phyloP scores from a whole-genome alignment of 352 stramenopile genomes.

The Pythium pyrilobum region DNA sequence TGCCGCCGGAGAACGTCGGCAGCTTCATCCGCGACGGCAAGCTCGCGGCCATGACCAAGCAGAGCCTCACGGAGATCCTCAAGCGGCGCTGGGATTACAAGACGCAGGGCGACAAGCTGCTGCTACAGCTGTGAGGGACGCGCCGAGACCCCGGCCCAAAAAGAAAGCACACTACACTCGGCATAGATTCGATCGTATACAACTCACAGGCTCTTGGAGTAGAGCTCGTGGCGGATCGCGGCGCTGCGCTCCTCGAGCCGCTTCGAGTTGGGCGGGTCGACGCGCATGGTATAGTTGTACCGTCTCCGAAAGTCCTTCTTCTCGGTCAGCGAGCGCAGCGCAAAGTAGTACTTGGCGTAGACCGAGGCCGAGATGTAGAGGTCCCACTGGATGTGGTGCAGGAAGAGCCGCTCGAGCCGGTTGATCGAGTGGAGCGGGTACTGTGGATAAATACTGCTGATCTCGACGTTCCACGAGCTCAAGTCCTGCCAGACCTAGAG shows the following conservation, averaged over 20 bases:
- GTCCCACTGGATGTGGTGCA: constrained; percentile 98
- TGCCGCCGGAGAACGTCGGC: constrained; percentile 68
- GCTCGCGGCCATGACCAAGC: constrained; percentile 51
- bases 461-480: constrained; percentile 97
- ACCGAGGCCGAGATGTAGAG: constrained; percentile 95
- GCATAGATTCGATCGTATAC: too few species aligned
- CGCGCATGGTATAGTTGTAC: constrained; percentile 89
- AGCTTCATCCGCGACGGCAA: constrained; percentile 75
- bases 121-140: constrained; percentile 29
- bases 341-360: constrained; percentile 99
- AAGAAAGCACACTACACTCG: neutral
- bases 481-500: constrained; percentile 96
- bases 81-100: constrained; percentile 85
- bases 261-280: constrained; percentile 82
- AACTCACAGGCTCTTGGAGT: constrained; percentile 74
- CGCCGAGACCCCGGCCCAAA: neutral
- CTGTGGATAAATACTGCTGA: constrained; percentile 97
- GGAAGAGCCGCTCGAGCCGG: constrained; percentile 93
- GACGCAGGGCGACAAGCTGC: constrained; percentile 66
- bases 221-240: constrained; percentile 75
- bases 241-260: constrained; percentile 81
- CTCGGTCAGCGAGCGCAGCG: constrained; percentile 90
- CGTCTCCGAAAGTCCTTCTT: constrained; percentile 88
- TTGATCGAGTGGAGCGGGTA: constrained; percentile 98
- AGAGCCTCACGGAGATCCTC: constrained; percentile 56